These are phyloP conservation scores for Isoetes taiwanensis DNA, from an alignment of 75 land plant species.

Conservation along the genomic window DNA sequence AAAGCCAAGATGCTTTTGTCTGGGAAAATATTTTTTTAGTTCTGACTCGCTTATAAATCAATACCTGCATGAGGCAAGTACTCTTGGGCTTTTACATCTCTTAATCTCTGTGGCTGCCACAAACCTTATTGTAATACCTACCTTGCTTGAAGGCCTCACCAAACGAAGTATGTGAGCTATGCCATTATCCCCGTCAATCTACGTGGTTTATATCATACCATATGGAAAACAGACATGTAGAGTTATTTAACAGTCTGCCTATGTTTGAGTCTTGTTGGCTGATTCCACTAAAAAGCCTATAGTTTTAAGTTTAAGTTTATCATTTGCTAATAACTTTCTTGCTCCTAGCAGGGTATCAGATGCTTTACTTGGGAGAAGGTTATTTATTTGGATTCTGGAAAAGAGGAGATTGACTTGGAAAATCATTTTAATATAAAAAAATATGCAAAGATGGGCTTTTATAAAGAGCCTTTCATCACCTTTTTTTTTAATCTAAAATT, in stretches of 20 bases:
- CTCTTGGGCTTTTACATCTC: conserved; percentile 59
- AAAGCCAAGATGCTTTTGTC: conserved; percentile 46
- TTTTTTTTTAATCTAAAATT: conserved; percentile 31
- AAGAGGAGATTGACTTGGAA: conserved; percentile 45
- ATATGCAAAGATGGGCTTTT: conserved; percentile 43
- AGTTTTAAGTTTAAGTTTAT: conserved; percentile 33
- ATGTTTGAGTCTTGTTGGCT: conserved; percentile 74
- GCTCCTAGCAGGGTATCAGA: conserved; percentile 52
- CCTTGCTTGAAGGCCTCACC: conserved; percentile 31
- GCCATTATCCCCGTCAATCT: conserved; percentile 68
- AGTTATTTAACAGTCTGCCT: conserved; percentile 50
- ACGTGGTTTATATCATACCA: conserved; percentile 62
- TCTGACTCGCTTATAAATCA: conserved; percentile 52
- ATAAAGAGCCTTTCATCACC: conserved; percentile 40
- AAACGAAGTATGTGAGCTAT: conserved; percentile 58
- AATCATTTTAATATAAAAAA: conserved; percentile 40
- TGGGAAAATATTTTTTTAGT: conserved; percentile 41
- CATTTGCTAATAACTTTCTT: conserved; percentile 35
- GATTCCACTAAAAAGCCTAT: conserved; percentile 27
- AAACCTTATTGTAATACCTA: conserved; percentile 19
- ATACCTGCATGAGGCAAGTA: conserved; percentile 65
- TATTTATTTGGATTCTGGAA: conserved; percentile 54
- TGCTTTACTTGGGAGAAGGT: conserved; percentile 50
- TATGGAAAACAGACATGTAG: conserved; percentile 32
- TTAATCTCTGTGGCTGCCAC: conserved; percentile 38